Evolutionary conservation across 176 grass and related monocot genomes (phyloP).

Genomic region (Oryza meyeriana): DNA sequence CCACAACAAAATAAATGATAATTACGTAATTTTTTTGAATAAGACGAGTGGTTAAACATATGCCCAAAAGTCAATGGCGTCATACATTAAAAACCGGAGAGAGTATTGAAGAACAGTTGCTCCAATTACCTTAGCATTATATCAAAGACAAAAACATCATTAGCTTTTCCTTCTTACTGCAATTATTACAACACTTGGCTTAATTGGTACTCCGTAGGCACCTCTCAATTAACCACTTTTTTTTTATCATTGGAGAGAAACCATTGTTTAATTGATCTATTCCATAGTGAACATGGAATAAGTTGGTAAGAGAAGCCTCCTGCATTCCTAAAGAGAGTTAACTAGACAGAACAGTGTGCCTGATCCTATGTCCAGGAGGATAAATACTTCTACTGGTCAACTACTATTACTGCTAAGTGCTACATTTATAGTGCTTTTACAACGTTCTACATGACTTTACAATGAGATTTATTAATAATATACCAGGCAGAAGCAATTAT

Average conservation of each 20-base stretch:
- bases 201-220: not conserved
- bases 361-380: not conserved
- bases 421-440: not conserved
- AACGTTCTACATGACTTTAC: not conserved
- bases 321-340: not conserved
- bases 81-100: no score
- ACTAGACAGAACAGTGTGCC: not conserved
- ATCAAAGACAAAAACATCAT: not conserved
- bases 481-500: conserved; percentile 76
- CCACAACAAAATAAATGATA: no score
- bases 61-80: no score
- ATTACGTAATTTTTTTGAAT: no score
- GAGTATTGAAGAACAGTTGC: not conserved
- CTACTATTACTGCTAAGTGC: not conserved
- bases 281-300: conserved; percentile 4
- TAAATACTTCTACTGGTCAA: not conserved
- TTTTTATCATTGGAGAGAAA: not conserved
- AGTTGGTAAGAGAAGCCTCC: not conserved
- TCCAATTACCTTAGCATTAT: not conserved
- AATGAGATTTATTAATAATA: not conserved
- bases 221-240: not conserved
- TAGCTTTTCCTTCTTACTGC: not conserved
- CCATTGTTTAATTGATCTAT: not conserved
- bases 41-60: no score
- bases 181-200: not conserved